Conservation (phyloP, 129 eudicot species). For the Smallanthus sonchifolius region DNA sequence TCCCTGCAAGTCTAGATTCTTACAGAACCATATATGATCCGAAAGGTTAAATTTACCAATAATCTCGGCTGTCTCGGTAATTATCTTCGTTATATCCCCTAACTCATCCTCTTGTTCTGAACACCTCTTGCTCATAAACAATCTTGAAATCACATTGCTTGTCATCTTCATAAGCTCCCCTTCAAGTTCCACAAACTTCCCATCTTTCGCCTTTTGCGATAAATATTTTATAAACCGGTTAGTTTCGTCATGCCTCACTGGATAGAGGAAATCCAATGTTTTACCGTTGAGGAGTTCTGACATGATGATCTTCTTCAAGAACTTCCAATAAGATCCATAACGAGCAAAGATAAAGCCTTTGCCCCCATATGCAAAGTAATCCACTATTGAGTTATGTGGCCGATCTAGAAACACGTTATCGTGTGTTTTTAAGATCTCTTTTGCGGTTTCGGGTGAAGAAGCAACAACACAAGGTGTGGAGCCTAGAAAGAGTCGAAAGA, state of each 20-base stretch:
- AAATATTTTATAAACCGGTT: too few species aligned
- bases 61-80: conserved; percentile 17
- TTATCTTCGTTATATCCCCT: too few species aligned
- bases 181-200: too few species aligned
- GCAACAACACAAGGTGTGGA: conserved; percentile 25
- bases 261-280: conserved; percentile 18
- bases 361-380: conserved; percentile 4
- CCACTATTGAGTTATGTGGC: conserved; percentile 13
- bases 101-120: too few species aligned
- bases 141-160: too few species aligned
- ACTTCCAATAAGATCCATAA: conserved; percentile 36
- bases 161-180: too few species aligned
- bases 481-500: conserved; percentile 22
- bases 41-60: neutral
- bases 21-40: conserved; percentile 16
- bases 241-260: too few species aligned
- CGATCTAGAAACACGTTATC: conserved; percentile 24
- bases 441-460: conserved; percentile 18
- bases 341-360: conserved; percentile 1
- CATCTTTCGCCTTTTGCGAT: too few species aligned
- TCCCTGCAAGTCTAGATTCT: conserved; percentile 36
- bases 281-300: conserved; percentile 26
- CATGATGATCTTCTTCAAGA: conserved; percentile 38
- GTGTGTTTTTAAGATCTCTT: conserved; percentile 30
- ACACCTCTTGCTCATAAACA: too few species aligned